Conservation (phyloP, 2,329 filamentous ascomycete species). For the Pseudopyrenochaeta lycopersici region DNA sequence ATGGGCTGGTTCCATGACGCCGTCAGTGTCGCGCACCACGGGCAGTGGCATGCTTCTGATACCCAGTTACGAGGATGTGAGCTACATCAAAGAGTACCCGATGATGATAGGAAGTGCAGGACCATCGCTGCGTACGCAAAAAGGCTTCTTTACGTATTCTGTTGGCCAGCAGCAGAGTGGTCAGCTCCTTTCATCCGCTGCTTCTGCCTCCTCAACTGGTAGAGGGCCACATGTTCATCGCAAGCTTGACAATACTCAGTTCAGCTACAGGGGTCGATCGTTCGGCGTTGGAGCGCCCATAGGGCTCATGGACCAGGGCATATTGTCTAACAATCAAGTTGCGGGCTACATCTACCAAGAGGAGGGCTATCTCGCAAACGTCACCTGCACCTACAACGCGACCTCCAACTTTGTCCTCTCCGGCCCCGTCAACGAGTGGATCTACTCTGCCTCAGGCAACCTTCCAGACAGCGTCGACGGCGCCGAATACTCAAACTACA, state of each 20-base stretch:
- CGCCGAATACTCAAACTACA: slow-evolving; percentile 41
- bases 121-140: slow-evolving; percentile 30
- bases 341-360: slow-evolving; percentile 47
- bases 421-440: slow-evolving; percentile 31
- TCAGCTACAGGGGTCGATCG: slow-evolving; percentile 45
- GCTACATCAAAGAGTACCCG: slow-evolving; percentile 37
- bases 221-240: slow-evolving; percentile 23
- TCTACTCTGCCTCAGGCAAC: slow-evolving; percentile 30
- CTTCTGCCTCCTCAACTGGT: slow-evolving; percentile 31
- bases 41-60: slow-evolving; percentile 24
- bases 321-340: slow-evolving; percentile 23
- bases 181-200: slow-evolving; percentile 32
- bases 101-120: slow-evolving; percentile 34
- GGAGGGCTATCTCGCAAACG: slow-evolving; percentile 41
- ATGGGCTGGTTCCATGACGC: slow-evolving; percentile 43
- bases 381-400: slow-evolving; percentile 50
- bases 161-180: slow-evolving; percentile 34
- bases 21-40: slow-evolving; percentile 26
- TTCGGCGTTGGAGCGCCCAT: slow-evolving; percentile 57
- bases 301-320: slow-evolving; percentile 28
- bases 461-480: slow-evolving; percentile 34
- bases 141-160: slow-evolving; percentile 39
- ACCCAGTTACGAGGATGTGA: slow-evolving; percentile 36
- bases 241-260: slow-evolving; percentile 40
- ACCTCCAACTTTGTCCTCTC: slow-evolving; percentile 41